Evolutionary conservation across 2,329 filamentous ascomycete species (phyloP).

Genomic region (Sphaceloma murrayae): DNA sequence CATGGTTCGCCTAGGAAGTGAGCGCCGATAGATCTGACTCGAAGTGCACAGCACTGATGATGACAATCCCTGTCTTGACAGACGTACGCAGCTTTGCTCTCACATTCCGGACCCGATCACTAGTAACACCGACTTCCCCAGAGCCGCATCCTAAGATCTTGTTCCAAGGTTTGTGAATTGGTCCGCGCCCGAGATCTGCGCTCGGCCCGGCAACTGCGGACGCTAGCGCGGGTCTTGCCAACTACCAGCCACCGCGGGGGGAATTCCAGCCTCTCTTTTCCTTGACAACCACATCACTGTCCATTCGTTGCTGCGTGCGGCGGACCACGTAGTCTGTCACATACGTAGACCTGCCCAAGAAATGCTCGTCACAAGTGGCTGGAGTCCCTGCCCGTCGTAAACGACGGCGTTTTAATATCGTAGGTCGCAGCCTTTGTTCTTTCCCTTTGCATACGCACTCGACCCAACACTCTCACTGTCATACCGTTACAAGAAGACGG

Average conservation of each 20-base stretch:
- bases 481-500: constrained; percentile 4
- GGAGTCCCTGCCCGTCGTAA: constrained; percentile 13
- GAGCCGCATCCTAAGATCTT: not conserved
- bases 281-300: not conserved
- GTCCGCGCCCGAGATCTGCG: constrained; percentile 6
- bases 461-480: constrained; percentile 7
- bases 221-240: not conserved
- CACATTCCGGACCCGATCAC: too few relatives aligned
- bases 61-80: not conserved
- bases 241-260: constrained; percentile 7
- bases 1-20: too few relatives aligned
- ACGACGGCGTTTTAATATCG: constrained; percentile 13
- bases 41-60: not conserved
- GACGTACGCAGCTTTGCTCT: too few relatives aligned
- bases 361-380: constrained; percentile 13
- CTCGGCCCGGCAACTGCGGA: constrained; percentile 1
- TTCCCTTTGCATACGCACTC: constrained; percentile 3
- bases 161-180: too few relatives aligned
- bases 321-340: not conserved
- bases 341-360: constrained; percentile 9
- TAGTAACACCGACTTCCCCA: too few relatives aligned
- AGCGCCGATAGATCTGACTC: too few relatives aligned
- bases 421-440: constrained; percentile 9
- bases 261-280: constrained; percentile 4
- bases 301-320: constrained; percentile 8